Percentiles rank a stretch among this genome's conserved stretches.
Conservation (phyloP, 805 yeast genomes). For the Yarrowia sp. region DNA sequence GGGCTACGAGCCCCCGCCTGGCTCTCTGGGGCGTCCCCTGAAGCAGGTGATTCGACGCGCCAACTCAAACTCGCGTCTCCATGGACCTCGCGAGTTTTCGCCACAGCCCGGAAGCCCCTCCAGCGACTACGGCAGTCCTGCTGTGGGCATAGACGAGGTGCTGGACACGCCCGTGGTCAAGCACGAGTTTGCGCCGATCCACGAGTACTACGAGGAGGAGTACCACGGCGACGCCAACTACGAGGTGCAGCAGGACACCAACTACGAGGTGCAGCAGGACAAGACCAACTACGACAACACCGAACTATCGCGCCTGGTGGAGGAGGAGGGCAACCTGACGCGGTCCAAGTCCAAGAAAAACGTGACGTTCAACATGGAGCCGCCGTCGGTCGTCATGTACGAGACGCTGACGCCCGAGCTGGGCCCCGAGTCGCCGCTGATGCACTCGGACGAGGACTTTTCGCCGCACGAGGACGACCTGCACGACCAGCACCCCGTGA, state of each 20-base stretch:
- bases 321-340: slow-evolving; percentile 6
- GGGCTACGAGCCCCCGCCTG: slow-evolving; percentile 22
- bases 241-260: not conserved
- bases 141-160: not conserved
- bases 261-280: not conserved
- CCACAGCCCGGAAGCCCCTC: slow-evolving; percentile 21
- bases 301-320: not conserved
- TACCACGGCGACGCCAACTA: not conserved
- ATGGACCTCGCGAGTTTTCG: slow-evolving; percentile 19
- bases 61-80: slow-evolving; percentile 15
- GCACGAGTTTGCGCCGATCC: not conserved
- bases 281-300: no score
- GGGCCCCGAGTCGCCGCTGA: slow-evolving; percentile 9
- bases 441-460: slow-evolving; percentile 6
- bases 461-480: slow-evolving; percentile 5
- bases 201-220: not conserved
- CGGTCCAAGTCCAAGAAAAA: slow-evolving; percentile 25
- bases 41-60: slow-evolving; percentile 6
- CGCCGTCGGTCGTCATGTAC: slow-evolving; percentile 19
- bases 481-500: slow-evolving; percentile 5
- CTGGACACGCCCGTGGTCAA: not conserved
- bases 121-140: slow-evolving; percentile 3
- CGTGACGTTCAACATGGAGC: slow-evolving; percentile 24
- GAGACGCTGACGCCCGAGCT: slow-evolving; percentile 20
- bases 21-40: slow-evolving; percentile 10